phyloP scores from a whole-genome alignment of 2,329 filamentous ascomycete species.

The Escovopsis sp. region DNA sequence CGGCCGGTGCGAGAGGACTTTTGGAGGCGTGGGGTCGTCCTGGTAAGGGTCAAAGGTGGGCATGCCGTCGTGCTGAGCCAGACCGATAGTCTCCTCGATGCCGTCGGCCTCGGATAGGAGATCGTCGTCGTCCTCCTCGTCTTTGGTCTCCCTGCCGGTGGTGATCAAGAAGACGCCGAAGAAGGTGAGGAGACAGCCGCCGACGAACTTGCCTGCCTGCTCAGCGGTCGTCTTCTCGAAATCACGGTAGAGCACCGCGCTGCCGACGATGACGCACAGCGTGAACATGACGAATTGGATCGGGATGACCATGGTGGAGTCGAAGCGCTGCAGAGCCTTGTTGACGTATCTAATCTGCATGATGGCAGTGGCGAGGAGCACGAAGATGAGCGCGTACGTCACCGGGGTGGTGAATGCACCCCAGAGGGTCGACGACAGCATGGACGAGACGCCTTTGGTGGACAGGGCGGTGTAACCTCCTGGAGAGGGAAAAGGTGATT shows the following conservation, averaged over 20 bases:
- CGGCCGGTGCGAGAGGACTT: constrained; percentile 28
- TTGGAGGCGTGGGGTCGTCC: constrained; percentile 11
- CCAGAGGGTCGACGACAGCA: constrained; percentile 82
- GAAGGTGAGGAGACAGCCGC: constrained; percentile 84
- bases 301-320: constrained; percentile 94
- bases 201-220: constrained; percentile 71
- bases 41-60: constrained; percentile 7
- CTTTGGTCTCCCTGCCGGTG: constrained; percentile 54
- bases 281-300: constrained; percentile 97
- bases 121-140: constrained; percentile 39
- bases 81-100: constrained; percentile 47
- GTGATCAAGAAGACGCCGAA: constrained; percentile 96
- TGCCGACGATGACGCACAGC: constrained; percentile 85
- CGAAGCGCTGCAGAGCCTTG: constrained; percentile 71
- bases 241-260: constrained; percentile 83
- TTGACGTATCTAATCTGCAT: constrained; percentile 98
- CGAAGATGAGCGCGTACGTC: constrained; percentile 68
- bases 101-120: constrained; percentile 38
- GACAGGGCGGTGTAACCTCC: constrained; percentile 93
- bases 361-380: constrained; percentile 71
- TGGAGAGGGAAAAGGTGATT: too few species aligned
- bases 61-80: constrained; percentile 32
- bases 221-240: constrained; percentile 68
- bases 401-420: constrained; percentile 82
- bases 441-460: constrained; percentile 90